Evolutionary conservation across 805 yeast genomes (phyloP).

Genomic region (Torulaspora indica): DNA sequence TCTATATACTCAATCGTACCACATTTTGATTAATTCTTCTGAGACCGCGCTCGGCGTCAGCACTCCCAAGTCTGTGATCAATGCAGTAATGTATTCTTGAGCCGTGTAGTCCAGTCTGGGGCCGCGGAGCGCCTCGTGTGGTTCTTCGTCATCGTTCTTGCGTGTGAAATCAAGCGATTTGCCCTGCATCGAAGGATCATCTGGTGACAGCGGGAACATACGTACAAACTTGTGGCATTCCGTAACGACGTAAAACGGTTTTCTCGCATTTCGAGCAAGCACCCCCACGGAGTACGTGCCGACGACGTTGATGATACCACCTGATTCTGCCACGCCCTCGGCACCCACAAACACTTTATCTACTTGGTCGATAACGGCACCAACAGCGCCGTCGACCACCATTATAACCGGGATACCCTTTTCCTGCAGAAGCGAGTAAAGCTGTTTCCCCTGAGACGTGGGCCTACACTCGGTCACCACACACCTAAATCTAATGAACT

Average conservation of each 20-base stretch:
- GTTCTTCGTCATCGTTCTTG: constrained; percentile 18
- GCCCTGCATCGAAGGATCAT: constrained; percentile 69
- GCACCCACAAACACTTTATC: constrained; percentile 96
- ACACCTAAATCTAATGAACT: constrained; percentile 78
- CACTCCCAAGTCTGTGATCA: constrained; percentile 94
- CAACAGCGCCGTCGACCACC: constrained; percentile 90
- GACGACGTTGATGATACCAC: constrained; percentile 92
- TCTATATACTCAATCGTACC: constrained; percentile 65
- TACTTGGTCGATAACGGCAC: constrained; percentile 82
- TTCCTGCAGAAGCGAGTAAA: constrained; percentile 63
- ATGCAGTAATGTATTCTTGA: constrained; percentile 89
- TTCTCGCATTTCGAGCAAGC: constrained; percentile 80
- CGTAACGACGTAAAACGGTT: constrained; percentile 90
- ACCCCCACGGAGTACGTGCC: constrained; percentile 96
- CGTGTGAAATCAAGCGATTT: constrained; percentile 45
- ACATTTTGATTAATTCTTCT: constrained; percentile 96
- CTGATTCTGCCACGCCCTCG: constrained; percentile 98
- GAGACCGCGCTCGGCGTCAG: constrained; percentile 96
- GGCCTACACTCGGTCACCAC: constrained; percentile 93
- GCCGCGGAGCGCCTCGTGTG: constrained; percentile 38
- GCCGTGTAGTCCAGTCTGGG: constrained; percentile 90
- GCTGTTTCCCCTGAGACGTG: constrained; percentile 62
- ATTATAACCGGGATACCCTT: constrained; percentile 81
- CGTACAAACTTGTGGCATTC: constrained; percentile 96
- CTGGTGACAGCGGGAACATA: constrained; percentile 88